Percentiles rank a stretch among this genome's conserved stretches.
Conservation (phyloP, 306 rosid species). For the Quercus cerris region DNA sequence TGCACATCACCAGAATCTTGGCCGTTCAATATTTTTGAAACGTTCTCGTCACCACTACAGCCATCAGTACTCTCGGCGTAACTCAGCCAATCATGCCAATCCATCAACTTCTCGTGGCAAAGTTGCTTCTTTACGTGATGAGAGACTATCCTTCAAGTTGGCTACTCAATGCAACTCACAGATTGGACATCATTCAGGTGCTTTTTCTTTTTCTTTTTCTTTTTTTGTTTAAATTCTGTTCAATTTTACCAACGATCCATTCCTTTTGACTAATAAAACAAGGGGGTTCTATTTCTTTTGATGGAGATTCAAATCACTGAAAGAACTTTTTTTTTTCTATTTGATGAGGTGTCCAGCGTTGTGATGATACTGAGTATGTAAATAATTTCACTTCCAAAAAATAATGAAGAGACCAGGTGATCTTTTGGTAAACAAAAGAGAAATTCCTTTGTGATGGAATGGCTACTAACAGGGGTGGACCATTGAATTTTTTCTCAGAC, state of each 20-base stretch:
- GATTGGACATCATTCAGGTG: constrained; percentile 48
- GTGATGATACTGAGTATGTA: not conserved
- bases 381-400: not conserved
- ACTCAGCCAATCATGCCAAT: constrained; percentile 50
- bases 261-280: not conserved
- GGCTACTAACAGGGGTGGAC: not conserved
- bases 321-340: not conserved
- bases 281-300: not conserved
- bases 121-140: constrained; percentile 42
- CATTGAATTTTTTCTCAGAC: no score
- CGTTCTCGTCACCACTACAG: constrained; percentile 80
- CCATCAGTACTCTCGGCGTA: constrained; percentile 85
- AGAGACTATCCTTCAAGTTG: constrained; percentile 57
- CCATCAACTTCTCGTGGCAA: constrained; percentile 70
- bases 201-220: not conserved
- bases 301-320: not conserved
- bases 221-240: not conserved
- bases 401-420: not conserved
- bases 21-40: constrained; percentile 68
- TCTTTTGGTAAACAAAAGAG: not conserved
- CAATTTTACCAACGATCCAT: not conserved
- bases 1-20: constrained; percentile 58
- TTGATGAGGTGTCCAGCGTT: not conserved
- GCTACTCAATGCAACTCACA: constrained; percentile 51
- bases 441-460: not conserved